Conservation (phyloP, 1,284 basidiomycete species). For the Spongispora temasekensis region DNA sequence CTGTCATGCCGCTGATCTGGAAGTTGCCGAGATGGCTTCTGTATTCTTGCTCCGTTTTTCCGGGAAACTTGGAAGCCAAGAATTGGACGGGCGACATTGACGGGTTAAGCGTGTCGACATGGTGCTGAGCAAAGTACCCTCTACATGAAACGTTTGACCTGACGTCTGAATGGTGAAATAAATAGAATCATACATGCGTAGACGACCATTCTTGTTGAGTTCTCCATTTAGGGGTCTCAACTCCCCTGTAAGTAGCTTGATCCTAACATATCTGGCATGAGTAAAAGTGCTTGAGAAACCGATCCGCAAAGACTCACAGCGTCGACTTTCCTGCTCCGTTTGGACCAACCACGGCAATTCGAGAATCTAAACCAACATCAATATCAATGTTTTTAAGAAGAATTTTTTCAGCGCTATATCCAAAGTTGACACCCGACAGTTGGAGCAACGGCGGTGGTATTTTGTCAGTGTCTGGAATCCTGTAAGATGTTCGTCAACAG, state of each 20-base stretch:
- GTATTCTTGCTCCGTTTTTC: slow-evolving; percentile 96
- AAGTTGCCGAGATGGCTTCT: slow-evolving; percentile 95
- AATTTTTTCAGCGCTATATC: slow-evolving; percentile 81
- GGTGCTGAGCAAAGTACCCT: slow-evolving; percentile 97
- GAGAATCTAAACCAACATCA: slow-evolving; percentile 86
- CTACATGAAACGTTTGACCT: slow-evolving; percentile 37
- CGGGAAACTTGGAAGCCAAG: slow-evolving; percentile 89
- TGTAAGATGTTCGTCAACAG: slow-evolving; percentile 29
- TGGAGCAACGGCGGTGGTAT: slow-evolving; percentile 97
- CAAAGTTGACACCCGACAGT: slow-evolving; percentile 90
- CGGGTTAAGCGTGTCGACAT: slow-evolving; percentile 90
- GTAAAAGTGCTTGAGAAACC: background rate
- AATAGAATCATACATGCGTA: slow-evolving; percentile 68
- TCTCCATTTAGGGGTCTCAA: slow-evolving; percentile 80
- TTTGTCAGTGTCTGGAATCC: slow-evolving; percentile 93
- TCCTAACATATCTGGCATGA: slow-evolving; percentile 48
- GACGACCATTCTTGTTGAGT: slow-evolving; percentile 86
- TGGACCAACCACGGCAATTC: slow-evolving; percentile 89
- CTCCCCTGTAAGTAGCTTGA: slow-evolving; percentile 95
- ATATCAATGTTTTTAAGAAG: slow-evolving; percentile 86
- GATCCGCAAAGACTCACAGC: slow-evolving; percentile 45
- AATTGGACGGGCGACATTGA: slow-evolving; percentile 90
- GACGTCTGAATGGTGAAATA: background rate
- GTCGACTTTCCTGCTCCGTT: slow-evolving; percentile 84
- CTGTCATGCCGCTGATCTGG: slow-evolving; percentile 97